A percentile compares a stretch with the other conserved stretches of the same genome.
phyloP scores from a whole-genome alignment of 2,329 filamentous ascomycete species.

The Hypoxylon sp. region DNA sequence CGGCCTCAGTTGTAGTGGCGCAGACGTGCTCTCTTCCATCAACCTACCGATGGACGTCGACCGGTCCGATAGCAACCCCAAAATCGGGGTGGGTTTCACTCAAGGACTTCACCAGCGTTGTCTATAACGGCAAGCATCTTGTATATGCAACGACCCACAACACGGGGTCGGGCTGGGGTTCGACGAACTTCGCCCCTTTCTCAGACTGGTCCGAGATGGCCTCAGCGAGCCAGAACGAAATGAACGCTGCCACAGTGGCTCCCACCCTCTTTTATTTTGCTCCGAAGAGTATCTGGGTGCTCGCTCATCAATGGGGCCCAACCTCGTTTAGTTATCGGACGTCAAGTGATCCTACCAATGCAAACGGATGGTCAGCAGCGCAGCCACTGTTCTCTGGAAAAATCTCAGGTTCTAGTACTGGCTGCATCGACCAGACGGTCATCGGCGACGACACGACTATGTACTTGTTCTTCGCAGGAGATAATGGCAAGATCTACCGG shows the following conservation, averaged over 20 bases:
- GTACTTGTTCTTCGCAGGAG: conserved; percentile 78
- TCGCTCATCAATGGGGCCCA: conserved; percentile 75
- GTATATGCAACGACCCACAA: conserved; percentile 71
- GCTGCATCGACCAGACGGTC: conserved; percentile 73
- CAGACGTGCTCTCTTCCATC: conserved; percentile 66
- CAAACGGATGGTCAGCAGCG: conserved; percentile 69
- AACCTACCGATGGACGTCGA: conserved; percentile 69
- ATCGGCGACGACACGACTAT: conserved; percentile 73
- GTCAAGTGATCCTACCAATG: conserved; percentile 69
- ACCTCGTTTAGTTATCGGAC: conserved; percentile 73
- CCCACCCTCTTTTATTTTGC: conserved; percentile 75
- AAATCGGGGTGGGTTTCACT: conserved; percentile 69
- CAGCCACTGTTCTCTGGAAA: conserved; percentile 70
- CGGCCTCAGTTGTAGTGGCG: conserved; percentile 40
- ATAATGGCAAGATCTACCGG: conserved; percentile 77
- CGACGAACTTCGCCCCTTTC: conserved; percentile 71
- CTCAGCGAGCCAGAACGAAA: conserved; percentile 66
- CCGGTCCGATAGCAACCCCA: conserved; percentile 65
- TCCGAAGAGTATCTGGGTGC: conserved; percentile 74
- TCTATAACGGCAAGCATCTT: conserved; percentile 71
- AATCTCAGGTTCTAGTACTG: conserved; percentile 66
- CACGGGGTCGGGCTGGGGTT: conserved; percentile 64
- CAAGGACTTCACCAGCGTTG: conserved; percentile 73
- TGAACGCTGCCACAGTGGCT: conserved; percentile 65
- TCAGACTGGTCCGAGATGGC: conserved; percentile 67